These are phyloP conservation scores for Gossypium stocksii DNA, from an alignment of 345 rosid species.

Conservation along the genomic window DNA sequence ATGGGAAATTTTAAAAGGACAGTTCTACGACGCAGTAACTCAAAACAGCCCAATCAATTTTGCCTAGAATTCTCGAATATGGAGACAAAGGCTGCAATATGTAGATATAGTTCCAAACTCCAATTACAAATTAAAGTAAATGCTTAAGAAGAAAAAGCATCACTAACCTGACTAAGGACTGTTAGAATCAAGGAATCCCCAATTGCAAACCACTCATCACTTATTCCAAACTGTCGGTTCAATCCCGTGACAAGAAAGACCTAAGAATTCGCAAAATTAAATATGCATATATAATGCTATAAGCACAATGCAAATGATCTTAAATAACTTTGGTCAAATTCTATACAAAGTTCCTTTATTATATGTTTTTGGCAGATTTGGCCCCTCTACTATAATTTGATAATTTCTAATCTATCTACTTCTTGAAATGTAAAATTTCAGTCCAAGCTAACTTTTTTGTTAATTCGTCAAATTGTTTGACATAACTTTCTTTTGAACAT, in stretches of 20 bases:
- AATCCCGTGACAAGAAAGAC: slow-evolving; percentile 84
- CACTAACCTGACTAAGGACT: slow-evolving; percentile 80
- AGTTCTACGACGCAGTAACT: too few species aligned
- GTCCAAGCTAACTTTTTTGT: too few species aligned
- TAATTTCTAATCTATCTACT: too few species aligned
- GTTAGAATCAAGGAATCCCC: slow-evolving; percentile 91
- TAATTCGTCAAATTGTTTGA: too few species aligned
- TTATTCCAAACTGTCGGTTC: slow-evolving; percentile 71
- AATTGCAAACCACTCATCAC: slow-evolving; percentile 93
- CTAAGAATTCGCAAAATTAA: slow-evolving; percentile 30
- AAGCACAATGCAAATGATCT: neutral
- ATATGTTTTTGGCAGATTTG: too few species aligned
- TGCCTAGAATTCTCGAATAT: neutral
- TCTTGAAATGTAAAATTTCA: too few species aligned
- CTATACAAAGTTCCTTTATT: too few species aligned
- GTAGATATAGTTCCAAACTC: neutral
- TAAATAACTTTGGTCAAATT: neutral
- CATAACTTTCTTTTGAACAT: too few species aligned
- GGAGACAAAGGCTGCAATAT: neutral
- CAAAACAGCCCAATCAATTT: too few species aligned
- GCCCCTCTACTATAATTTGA: too few species aligned
- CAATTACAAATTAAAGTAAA: neutral
- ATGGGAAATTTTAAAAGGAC: neutral
- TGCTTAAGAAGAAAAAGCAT: neutral
- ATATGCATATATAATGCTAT: neutral